Conservation (phyloP, 2,329 filamentous ascomycete species). For the Fonsecaea nubica region DNA sequence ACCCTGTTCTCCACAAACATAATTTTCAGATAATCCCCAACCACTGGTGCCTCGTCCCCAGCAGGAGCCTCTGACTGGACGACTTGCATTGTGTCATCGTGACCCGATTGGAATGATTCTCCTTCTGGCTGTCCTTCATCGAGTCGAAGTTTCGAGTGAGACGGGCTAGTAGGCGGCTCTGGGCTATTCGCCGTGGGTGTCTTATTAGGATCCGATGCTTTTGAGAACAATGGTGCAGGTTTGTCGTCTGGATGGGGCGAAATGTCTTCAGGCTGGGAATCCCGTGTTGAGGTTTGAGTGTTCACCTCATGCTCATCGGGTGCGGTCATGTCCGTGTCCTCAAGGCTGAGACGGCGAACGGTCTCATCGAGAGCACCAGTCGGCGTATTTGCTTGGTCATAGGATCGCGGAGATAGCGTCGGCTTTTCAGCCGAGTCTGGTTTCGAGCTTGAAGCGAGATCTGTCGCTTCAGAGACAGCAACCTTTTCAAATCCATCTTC, state of each 20-base stretch:
- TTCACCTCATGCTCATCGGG: slow-evolving; percentile 38
- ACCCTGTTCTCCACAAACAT: slow-evolving; percentile 95
- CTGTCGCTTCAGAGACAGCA: slow-evolving; percentile 72
- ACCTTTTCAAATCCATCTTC: slow-evolving; percentile 96
- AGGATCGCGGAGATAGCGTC: slow-evolving; percentile 60
- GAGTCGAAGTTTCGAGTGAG: slow-evolving; percentile 13
- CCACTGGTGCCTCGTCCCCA: slow-evolving; percentile 73
- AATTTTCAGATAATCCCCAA: slow-evolving; percentile 93
- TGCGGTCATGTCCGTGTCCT: slow-evolving; percentile 59
- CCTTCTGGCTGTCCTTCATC: slow-evolving; percentile 29
- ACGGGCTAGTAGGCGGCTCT: slow-evolving; percentile 35
- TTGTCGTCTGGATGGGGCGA: slow-evolving; percentile 70
- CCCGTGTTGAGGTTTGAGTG: slow-evolving; percentile 8
- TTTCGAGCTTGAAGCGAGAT: slow-evolving; percentile 64
- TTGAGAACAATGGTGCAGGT: slow-evolving; percentile 68
- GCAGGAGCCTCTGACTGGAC: slow-evolving; percentile 61
- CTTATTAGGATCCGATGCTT: slow-evolving; percentile 36
- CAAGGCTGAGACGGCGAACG: slow-evolving; percentile 58
- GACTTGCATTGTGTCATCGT: slow-evolving; percentile 31
- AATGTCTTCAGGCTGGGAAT: slow-evolving; percentile 32
- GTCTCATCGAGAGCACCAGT: slow-evolving; percentile 62
- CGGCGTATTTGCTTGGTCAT: slow-evolving; percentile 46
- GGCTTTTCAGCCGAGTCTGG: slow-evolving; percentile 80
- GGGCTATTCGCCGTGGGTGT: slow-evolving; percentile 41
- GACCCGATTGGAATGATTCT: slow-evolving; percentile 29